Evolutionary conservation across 352 stramenopile genomes (phyloP).

Genomic region (Globisporangium nodosum): DNA sequence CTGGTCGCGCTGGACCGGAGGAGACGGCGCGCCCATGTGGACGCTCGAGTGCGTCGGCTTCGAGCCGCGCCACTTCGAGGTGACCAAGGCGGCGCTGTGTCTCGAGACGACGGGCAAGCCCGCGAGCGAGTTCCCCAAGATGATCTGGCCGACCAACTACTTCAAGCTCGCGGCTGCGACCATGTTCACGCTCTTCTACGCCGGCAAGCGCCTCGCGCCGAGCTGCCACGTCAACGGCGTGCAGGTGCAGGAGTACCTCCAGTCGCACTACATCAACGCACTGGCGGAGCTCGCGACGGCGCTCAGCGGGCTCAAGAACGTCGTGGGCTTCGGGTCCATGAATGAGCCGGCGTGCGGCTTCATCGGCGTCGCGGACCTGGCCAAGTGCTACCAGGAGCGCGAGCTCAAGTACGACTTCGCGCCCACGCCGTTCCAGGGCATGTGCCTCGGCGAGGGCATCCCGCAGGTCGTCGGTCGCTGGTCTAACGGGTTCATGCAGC

Average conservation of each 20-base stretch:
- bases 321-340: conserved; percentile 90
- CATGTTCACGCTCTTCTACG: conserved; percentile 92
- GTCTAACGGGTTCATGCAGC: conserved; percentile 71
- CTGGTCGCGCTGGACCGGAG: conserved; percentile 83
- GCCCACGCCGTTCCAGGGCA: conserved; percentile 78
- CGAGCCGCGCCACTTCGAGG: conserved; percentile 64
- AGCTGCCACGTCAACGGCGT: conserved; percentile 62
- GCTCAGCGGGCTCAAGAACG: conserved; percentile 66
- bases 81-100: conserved; percentile 70
- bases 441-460: conserved; percentile 68
- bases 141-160: conserved; percentile 92
- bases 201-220: conserved; percentile 65
- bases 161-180: conserved; percentile 86
- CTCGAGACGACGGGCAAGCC: conserved; percentile 47
- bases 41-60: conserved; percentile 80
- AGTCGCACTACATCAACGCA: conserved; percentile 82
- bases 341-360: conserved; percentile 86
- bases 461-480: conserved; percentile 57
- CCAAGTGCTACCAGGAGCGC: conserved; percentile 39
- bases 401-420: conserved; percentile 71
- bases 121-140: conserved; percentile 64
- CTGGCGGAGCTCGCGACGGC: conserved; percentile 59
- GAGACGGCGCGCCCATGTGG: conserved; percentile 65
- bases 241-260: conserved; percentile 82
- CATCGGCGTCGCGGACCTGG: conserved; percentile 58